phyloP scores from a whole-genome alignment of 192 early-diverging fungal species.

The Coemansia biformis region DNA sequence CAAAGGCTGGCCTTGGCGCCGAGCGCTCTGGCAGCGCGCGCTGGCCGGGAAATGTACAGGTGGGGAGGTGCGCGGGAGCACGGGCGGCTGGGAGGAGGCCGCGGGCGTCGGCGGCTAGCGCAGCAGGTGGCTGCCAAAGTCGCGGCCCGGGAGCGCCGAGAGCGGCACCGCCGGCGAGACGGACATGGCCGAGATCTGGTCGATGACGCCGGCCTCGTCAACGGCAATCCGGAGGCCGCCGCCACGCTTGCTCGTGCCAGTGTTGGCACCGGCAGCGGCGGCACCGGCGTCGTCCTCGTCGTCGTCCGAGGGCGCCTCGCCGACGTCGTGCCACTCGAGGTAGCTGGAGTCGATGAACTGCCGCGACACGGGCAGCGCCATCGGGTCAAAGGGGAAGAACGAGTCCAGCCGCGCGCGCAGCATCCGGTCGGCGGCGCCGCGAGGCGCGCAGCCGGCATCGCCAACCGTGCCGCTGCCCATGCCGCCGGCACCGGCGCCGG shows the following conservation, averaged over 20 bases:
- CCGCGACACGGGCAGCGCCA: conserved; percentile 66
- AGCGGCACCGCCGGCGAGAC: conserved; percentile 31
- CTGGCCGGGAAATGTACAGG: no score
- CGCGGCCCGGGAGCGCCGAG: conserved; percentile 13
- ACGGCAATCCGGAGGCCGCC: conserved; percentile 10
- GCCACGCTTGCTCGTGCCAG: background rate
- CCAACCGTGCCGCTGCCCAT: no score
- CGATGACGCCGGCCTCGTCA: conserved; percentile 26
- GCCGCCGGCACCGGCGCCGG: no score
- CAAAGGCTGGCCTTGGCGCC: no score
- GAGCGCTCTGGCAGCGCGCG: no score
- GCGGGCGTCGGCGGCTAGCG: no score
- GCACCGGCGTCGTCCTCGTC: conserved; percentile 52
- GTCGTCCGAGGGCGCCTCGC: conserved; percentile 51
- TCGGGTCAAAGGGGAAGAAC: conserved; percentile 96
- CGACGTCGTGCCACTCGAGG: conserved; percentile 70
- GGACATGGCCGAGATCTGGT: conserved; percentile 43
- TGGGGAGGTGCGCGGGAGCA: no score
- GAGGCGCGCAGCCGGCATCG: background rate
- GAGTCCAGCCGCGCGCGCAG: conserved; percentile 56
- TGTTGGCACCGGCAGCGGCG: no score
- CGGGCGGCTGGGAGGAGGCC: no score
- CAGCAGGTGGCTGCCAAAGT: background rate
- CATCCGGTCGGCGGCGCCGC: conserved; percentile 12
- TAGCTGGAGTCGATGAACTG: conserved; percentile 67